These are phyloP conservation scores for Candida ortonii DNA, from an alignment of 805 yeast species.

Conservation along the genomic window DNA sequence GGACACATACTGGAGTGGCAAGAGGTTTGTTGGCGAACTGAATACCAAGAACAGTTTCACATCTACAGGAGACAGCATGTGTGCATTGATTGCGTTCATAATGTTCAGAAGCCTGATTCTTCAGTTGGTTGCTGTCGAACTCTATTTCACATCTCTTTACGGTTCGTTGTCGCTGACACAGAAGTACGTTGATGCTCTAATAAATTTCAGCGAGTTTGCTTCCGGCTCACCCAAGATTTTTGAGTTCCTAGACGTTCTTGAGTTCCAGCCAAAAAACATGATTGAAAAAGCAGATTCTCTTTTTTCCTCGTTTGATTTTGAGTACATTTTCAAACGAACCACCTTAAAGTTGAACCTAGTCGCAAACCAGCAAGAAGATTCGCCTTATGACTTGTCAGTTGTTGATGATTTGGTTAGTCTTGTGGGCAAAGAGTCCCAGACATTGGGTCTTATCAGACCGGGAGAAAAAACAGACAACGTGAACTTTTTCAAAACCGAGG, in stretches of 20 bases:
- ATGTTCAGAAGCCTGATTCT: constrained; percentile 58
- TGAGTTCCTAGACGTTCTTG: constrained; percentile 67
- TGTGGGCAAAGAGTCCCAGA: constrained; percentile 26
- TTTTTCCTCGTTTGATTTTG: constrained; percentile 38
- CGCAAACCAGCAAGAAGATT: constrained; percentile 13
- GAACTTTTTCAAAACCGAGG: constrained; percentile 22
- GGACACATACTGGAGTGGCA: constrained; percentile 54
- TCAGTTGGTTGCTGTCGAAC: constrained; percentile 66
- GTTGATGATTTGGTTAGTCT: constrained; percentile 32
- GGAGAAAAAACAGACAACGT: constrained; percentile 15
- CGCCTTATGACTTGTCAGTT: constrained; percentile 42
- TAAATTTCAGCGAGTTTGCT: constrained; percentile 47
- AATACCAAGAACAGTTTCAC: constrained; percentile 34
- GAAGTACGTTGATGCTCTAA: constrained; percentile 51
- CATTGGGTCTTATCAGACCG: constrained; percentile 26
- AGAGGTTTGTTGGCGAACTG: constrained; percentile 42
- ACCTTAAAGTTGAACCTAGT: constrained; percentile 27
- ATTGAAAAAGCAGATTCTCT: constrained; percentile 39
- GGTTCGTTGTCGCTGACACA: constrained; percentile 51
- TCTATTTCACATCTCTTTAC: constrained; percentile 52
- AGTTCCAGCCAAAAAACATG: constrained; percentile 47
- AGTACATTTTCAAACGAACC: constrained; percentile 41
- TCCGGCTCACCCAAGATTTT: constrained; percentile 66
- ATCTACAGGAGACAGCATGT: constrained; percentile 38
- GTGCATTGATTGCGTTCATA: constrained; percentile 60